Percentiles rank a stretch among this genome's conserved stretches.
Evolutionary conservation across 2,329 filamentous ascomycete species (phyloP).

Genomic region (Pyricularia pennisetigena): DNA sequence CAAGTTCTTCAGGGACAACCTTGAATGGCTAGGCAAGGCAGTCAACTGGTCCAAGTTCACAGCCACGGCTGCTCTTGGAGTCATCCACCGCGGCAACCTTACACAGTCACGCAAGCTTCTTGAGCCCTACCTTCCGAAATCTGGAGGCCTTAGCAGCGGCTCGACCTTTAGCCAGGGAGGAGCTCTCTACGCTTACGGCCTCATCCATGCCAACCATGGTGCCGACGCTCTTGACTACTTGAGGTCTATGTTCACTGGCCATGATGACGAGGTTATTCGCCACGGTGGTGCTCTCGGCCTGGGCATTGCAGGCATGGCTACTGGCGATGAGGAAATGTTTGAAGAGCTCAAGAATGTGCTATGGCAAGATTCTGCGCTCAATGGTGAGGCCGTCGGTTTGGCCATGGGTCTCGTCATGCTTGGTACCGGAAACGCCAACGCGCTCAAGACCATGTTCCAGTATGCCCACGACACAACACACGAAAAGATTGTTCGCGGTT

Average conservation of each 20-base stretch:
- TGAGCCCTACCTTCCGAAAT: slow-evolving; percentile 84
- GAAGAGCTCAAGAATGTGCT: slow-evolving; percentile 83
- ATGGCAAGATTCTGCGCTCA: slow-evolving; percentile 89
- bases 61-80: slow-evolving; percentile 87
- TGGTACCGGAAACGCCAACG: slow-evolving; percentile 90
- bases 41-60: slow-evolving; percentile 99
- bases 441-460: slow-evolving; percentile 91
- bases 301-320: slow-evolving; percentile 96
- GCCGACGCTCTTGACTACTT: slow-evolving; percentile 80
- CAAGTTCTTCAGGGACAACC: slow-evolving; percentile 95
- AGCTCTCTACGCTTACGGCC: slow-evolving; percentile 85
- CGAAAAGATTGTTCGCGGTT: slow-evolving; percentile 95
- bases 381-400: slow-evolving; percentile 91
- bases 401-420: slow-evolving; percentile 98
- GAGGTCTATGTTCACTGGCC: slow-evolving; percentile 61
- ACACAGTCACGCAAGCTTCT: slow-evolving; percentile 87
- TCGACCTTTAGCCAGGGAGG: slow-evolving; percentile 95
- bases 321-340: slow-evolving; percentile 81
- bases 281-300: slow-evolving; percentile 92
- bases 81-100: slow-evolving; percentile 93
- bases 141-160: slow-evolving; percentile 62
- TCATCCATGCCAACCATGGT: slow-evolving; percentile 97
- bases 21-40: slow-evolving; percentile 96
- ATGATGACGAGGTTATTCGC: slow-evolving; percentile 87
- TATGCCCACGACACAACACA: slow-evolving; percentile 97